Percentiles rank a stretch among this genome's conserved stretches.
These are phyloP conservation scores for Vanderwaltozyma polyspora DNA, from an alignment of 805 yeast genomes.

Conservation along the genomic window DNA sequence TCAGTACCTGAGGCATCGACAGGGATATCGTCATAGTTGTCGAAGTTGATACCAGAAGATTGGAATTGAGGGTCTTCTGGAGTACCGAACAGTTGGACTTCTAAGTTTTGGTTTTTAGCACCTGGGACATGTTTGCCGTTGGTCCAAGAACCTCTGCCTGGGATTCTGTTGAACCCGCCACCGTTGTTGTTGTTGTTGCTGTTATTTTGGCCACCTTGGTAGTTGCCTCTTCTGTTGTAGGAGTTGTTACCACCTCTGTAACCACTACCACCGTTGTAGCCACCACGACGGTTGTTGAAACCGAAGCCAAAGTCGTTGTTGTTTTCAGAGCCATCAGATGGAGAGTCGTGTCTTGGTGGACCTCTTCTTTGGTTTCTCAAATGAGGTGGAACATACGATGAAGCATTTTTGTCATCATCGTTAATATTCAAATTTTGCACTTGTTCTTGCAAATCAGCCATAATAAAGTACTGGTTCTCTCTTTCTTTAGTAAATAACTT, in stretches of 20 bases:
- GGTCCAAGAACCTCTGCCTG: slow-evolving; percentile 69
- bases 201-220: not conserved
- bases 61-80: slow-evolving; percentile 52
- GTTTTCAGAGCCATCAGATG: slow-evolving; percentile 12
- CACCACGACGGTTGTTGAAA: slow-evolving; percentile 16
- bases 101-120: slow-evolving; percentile 54
- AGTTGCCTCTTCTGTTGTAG: no score
- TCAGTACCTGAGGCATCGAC: slow-evolving; percentile 94
- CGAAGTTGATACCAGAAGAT: slow-evolving; percentile 96
- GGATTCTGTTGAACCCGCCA: slow-evolving; percentile 22
- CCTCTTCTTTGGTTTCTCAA: slow-evolving; percentile 26
- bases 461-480: slow-evolving; percentile 18
- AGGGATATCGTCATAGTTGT: slow-evolving; percentile 96
- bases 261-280: slow-evolving; percentile 9
- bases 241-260: no score
- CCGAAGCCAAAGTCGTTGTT: slow-evolving; percentile 18
- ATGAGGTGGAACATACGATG: slow-evolving; percentile 39
- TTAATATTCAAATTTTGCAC: slow-evolving; percentile 46
- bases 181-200: slow-evolving; percentile 20
- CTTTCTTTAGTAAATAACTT: not conserved
- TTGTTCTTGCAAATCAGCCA: slow-evolving; percentile 50
- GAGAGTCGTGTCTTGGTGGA: slow-evolving; percentile 15
- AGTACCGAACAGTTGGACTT: slow-evolving; percentile 80
- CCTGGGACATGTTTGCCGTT: slow-evolving; percentile 87
- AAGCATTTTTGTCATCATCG: slow-evolving; percentile 14